Conservation (phyloP, 2,329 filamentous ascomycete species). For the Thielaviopsis euricoi region DNA sequence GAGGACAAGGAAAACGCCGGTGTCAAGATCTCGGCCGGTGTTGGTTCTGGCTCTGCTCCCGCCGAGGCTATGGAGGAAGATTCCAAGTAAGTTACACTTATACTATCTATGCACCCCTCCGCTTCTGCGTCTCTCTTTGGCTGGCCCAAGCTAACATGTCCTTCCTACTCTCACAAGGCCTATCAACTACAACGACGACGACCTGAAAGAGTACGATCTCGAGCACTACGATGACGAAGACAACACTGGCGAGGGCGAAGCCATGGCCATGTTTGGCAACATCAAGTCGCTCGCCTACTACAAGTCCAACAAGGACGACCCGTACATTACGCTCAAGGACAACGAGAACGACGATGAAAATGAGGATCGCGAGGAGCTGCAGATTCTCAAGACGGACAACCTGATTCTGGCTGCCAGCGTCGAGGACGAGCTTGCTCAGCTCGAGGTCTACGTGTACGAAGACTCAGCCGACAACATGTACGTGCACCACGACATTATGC, state of each 20-base stretch:
- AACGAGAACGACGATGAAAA: constrained; percentile 54
- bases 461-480: constrained; percentile 92
- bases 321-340: constrained; percentile 80
- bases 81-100: constrained; percentile 7
- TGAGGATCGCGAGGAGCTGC: constrained; percentile 82
- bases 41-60: background rate
- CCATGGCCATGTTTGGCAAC: constrained; percentile 88
- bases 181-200: constrained; percentile 52
- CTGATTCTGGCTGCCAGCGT: constrained; percentile 82
- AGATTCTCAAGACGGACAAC: constrained; percentile 86
- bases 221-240: constrained; percentile 72
- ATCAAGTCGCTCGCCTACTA: constrained; percentile 88
- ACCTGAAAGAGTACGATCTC: constrained; percentile 89
- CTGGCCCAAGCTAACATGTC: constrained; percentile 12
- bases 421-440: constrained; percentile 89
- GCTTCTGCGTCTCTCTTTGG: background rate
- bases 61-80: constrained; percentile 9
- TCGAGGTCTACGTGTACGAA: constrained; percentile 96
- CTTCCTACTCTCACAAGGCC: background rate
- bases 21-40: constrained; percentile 8
- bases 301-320: constrained; percentile 84
- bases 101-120: too few species aligned
- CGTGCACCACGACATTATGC: constrained; percentile 98
- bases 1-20: constrained; percentile 18
- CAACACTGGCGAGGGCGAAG: constrained; percentile 37